A percentile compares a stretch with the other conserved stretches of the same genome.
These are phyloP conservation scores for Stagonosporopsis tanaceti DNA, from an alignment of 2,329 filamentous ascomycete genomes.

Conservation along the genomic window DNA sequence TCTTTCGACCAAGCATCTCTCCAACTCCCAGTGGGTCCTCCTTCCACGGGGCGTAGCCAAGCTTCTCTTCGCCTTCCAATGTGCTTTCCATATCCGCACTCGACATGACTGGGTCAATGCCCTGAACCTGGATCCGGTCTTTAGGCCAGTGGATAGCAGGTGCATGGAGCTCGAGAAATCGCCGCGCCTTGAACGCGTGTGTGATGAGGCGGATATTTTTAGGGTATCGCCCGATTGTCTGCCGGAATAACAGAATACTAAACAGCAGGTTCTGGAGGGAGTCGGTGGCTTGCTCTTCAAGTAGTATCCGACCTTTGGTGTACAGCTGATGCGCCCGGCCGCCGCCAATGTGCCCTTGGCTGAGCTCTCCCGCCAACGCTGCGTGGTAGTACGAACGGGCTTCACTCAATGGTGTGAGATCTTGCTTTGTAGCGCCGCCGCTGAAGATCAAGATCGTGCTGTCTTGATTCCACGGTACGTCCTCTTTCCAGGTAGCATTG, in stretches of 20 bases:
- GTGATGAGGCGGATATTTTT: constrained; percentile 54
- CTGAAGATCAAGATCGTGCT: constrained; percentile 71
- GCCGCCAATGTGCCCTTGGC: constrained; percentile 34
- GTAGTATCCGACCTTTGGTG: constrained; percentile 55
- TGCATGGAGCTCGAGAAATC: constrained; percentile 53
- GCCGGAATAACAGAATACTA: constrained; percentile 67
- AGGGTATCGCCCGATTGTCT: constrained; percentile 52
- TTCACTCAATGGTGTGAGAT: constrained; percentile 44
- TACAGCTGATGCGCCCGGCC: constrained; percentile 43
- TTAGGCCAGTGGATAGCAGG: constrained; percentile 55
- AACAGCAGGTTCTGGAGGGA: constrained; percentile 87
- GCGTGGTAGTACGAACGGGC: constrained; percentile 48
- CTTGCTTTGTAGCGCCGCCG: constrained; percentile 62
- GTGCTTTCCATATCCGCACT: constrained; percentile 47
- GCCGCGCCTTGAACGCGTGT: constrained; percentile 57
- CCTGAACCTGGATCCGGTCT: constrained; percentile 52
- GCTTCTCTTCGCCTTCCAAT: constrained; percentile 46
- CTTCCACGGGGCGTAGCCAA: constrained; percentile 50
- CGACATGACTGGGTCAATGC: constrained; percentile 56
- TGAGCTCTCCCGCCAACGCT: constrained; percentile 37
- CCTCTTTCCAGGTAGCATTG: constrained; percentile 48
- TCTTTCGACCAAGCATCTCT: constrained; percentile 48
- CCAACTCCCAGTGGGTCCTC: constrained; percentile 52
- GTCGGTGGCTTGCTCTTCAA: constrained; percentile 79
- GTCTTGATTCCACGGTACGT: constrained; percentile 24